Conservation (phyloP, 2,329 filamentous ascomycete genomes). For the Colletotrichum aenigma region DNA sequence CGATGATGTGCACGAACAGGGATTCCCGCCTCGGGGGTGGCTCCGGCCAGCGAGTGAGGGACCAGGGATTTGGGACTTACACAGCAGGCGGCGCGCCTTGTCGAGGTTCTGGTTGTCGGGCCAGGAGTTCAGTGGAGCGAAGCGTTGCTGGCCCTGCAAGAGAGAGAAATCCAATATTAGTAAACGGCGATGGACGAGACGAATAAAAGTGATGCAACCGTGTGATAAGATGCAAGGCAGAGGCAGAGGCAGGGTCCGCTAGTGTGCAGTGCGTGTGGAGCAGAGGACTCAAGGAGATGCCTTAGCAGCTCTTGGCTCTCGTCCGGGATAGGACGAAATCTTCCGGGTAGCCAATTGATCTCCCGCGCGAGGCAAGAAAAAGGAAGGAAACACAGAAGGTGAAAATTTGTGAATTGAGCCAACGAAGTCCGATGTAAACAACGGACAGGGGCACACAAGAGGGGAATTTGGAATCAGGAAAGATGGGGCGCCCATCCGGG, state of each 20-base stretch:
- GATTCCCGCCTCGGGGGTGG: background rate
- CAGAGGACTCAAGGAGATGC: background rate
- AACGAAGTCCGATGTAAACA: background rate
- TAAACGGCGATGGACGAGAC: background rate
- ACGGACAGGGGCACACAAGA: background rate
- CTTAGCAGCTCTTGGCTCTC: background rate
- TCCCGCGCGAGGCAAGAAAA: background rate
- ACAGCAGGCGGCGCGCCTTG: slow-evolving; percentile 77
- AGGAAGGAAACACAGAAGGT: background rate
- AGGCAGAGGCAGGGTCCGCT: background rate
- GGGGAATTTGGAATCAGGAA: background rate
- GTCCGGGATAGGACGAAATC: slow-evolving; percentile 5
- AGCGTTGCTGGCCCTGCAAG: slow-evolving; percentile 71
- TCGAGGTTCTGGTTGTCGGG: slow-evolving; percentile 80
- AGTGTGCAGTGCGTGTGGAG: background rate
- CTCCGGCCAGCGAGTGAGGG: background rate
- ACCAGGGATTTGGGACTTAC: slow-evolving; percentile 1
- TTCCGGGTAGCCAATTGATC: background rate
- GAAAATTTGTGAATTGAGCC: background rate
- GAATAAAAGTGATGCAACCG: background rate
- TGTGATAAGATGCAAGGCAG: background rate
- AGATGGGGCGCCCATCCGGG: background rate
- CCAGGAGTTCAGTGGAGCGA: slow-evolving; percentile 83
- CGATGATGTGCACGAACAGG: background rate
- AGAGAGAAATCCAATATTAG: slow-evolving; percentile 5